Conservation (phyloP, 2,329 filamentous ascomycete species). For the Ceratocystis harringtonii region DNA sequence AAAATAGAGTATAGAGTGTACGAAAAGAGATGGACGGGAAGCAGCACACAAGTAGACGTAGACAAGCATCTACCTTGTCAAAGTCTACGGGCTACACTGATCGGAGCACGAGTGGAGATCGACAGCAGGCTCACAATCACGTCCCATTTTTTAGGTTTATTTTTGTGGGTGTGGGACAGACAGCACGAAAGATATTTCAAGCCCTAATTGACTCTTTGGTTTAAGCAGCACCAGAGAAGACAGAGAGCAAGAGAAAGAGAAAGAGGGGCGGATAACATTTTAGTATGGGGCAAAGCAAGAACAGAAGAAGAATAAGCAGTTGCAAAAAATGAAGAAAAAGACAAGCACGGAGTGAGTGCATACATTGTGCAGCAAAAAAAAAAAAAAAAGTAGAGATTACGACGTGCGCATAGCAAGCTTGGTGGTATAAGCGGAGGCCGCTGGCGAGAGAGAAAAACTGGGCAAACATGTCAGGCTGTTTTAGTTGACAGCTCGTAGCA, state of each 20-base stretch:
- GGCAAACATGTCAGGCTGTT: neutral
- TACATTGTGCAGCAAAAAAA: neutral
- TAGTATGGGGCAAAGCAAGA: neutral
- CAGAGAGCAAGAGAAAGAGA: neutral
- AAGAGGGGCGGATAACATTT: too few relatives aligned
- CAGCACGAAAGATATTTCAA: neutral
- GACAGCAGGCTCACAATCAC: neutral
- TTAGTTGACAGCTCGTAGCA: neutral
- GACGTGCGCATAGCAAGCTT: neutral
- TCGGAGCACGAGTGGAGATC: neutral
- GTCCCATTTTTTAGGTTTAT: neutral
- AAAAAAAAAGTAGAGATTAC: neutral
- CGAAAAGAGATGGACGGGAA: neutral
- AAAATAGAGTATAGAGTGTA: neutral
- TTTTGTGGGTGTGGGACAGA: neutral
- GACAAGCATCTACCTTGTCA: constrained; percentile 2
- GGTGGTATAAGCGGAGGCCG: neutral
- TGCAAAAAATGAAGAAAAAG: neutral
- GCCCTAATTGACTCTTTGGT: neutral
- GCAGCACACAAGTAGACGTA: neutral
- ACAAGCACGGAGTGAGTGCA: neutral
- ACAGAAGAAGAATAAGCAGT: neutral
- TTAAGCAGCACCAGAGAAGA: neutral
- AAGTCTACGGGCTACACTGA: neutral
- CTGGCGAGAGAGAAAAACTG: neutral